Evolutionary conservation across 106 monocot genomes (phyloP), one percentile per base, ranked within the genome.

Genomic region (Phalaenopsis equestris): DNA sequence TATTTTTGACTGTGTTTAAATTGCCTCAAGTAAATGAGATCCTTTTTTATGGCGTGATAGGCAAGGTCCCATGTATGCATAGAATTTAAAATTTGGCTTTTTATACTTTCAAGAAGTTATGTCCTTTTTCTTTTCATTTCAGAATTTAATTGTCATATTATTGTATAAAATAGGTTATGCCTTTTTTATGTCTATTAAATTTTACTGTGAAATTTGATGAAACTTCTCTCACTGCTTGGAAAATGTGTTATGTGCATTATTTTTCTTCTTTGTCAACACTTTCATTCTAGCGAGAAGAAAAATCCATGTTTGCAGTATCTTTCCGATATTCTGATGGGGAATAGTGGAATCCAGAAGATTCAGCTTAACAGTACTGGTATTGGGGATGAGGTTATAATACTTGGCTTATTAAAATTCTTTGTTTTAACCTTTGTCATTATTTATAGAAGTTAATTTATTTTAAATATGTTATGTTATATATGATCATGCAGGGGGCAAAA

Each of bases 331-430:
- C 79, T 99, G 72, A 84, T 80, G 42, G 87, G 83, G 38, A 99
- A 95, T 85, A 76, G 82, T 41, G 88, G 95, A 70, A 95, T 99
- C 82, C 90, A 99, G 77, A 99, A 95, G 56, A 93, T 99, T 4
- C 95, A 95, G 79, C 78, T 99, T 82, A 99, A 99, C 82, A 91
- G 95, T 82, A 86, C 88, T 76, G 88, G 91, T 78, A 81, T 99
- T 77, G 95, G 99, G 67, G 99, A 99, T 86, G 95, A 99, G 99
- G 99, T 99, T 74, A 73, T 30, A 67, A 72, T 49, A n/a, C 47
- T 73, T 75, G 45, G 21, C 73, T 76, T 52, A 37, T 55, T 78
- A 41, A 72, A 43, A 21, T 19, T 48, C 24, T 68, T 56, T 76
- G 68, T 36, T 57, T 6, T 7, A 38, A 23, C 43, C 41, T 18